Base-by-base conservation (phyloP, 2,329 filamentous ascomycete genomes). In the Aaosphaeria pasadenensis region DNA sequence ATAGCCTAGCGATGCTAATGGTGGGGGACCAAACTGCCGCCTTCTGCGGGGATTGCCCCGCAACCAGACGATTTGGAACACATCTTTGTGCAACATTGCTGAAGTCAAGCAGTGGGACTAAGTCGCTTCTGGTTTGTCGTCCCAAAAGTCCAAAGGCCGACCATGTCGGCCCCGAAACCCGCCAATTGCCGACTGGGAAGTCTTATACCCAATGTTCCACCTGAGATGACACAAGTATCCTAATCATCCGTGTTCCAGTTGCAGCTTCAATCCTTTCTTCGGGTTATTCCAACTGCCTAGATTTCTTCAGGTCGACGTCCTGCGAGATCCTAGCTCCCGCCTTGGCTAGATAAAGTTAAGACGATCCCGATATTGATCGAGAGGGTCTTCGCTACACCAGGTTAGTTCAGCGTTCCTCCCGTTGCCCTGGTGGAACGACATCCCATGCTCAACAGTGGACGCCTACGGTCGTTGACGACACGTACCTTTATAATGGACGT, bases 311-410 rank as follows among this genome's bases (percentile, higher is more conserved):
- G 39, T 52, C 61, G 58, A 61, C 55, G 54, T 57, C 46, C 51
- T 50, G 47, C 52, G 47, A 61, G 59, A 66, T 64, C 55, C 56
- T 66, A 67, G 63, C 46, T 64, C 60, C 63, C 63, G 62, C 51
- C 49, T 61, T 56, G 56, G 57, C 42, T 61, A 67, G 62, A 64
- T 65, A 59, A 46, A 62, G 57, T 64, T 64, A 52, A 46, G 47
- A 30, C 40, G 50, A 63, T 57, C 57, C 3, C n/a, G 33, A 36
- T 9, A 24, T 24, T 24, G 33, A 36, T 36, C 33, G 7, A 36
- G 33, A 36, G 17, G 17, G 17, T 36, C n/a, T 36, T 36, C 33
- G 9, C 9, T 36, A n/a, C 33, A n/a, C 33, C 33, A 42, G 42
- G 53, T 44, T 53, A 50, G 48, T 46, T 11, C 38, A 28, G 30